Conservation (phyloP, 2,329 filamentous ascomycete genomes). For the Nothophaeocryptopus gaeumannii region DNA sequence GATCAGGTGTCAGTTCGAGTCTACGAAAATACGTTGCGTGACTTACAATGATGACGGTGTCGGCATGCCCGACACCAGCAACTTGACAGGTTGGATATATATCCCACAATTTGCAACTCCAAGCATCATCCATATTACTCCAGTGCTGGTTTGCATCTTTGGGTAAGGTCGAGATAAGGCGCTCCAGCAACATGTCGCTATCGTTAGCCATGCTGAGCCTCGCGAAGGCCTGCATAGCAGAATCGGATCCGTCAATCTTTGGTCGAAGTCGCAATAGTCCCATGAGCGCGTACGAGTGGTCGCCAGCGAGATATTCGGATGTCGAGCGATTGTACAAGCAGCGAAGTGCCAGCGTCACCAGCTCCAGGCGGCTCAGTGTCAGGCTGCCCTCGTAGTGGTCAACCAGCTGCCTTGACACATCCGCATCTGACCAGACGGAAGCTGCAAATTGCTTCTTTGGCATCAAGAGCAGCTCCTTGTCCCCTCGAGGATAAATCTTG, state of each 20-base stretch:
- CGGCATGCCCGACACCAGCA: conserved; percentile 41
- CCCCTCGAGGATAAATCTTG: conserved; percentile 34
- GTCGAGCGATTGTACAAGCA: conserved; percentile 43
- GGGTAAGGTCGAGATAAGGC: conserved; percentile 46
- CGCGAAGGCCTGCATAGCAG: conserved; percentile 49
- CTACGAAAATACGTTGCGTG: too few relatives aligned
- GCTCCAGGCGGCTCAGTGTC: conserved; percentile 42
- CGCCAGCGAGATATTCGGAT: conserved; percentile 38
- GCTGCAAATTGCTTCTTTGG: conserved; percentile 43
- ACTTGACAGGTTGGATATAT: conserved; percentile 44
- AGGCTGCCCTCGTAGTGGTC: conserved; percentile 48
- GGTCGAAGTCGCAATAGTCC: conserved; percentile 45
- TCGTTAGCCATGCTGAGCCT: conserved; percentile 48
- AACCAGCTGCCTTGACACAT: conserved; percentile 41
- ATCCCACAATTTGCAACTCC: conserved; percentile 45
- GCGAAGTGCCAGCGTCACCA: conserved; percentile 41
- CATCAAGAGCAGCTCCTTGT: conserved; percentile 27
- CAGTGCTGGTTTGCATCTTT: conserved; percentile 36
- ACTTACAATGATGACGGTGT: conserved; percentile 41
- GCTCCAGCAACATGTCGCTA: conserved; percentile 45
- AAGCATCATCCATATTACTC: conserved; percentile 44
- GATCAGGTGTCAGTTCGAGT: background rate
- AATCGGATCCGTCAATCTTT: conserved; percentile 38
- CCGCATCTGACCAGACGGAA: conserved; percentile 42
- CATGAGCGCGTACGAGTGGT: conserved; percentile 49